Evolutionary conservation across 495 filamentous ascomycete genomes (phyloP).

Genomic region (Physcia stellaris): DNA sequence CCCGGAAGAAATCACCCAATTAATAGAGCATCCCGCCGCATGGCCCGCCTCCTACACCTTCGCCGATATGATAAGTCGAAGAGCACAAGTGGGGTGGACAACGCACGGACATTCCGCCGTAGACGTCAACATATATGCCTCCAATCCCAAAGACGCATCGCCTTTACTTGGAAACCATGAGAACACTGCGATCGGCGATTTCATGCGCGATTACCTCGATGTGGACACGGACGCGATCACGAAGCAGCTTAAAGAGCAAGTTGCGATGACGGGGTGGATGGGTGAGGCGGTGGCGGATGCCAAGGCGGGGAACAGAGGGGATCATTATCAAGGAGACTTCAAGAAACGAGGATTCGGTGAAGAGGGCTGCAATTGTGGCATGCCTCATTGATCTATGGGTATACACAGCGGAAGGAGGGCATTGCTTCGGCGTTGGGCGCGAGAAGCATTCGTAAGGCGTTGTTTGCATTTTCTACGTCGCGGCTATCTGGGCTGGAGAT

Average conservation of each 20-base stretch:
- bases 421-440: no score
- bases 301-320: constrained; percentile 25
- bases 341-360: no score
- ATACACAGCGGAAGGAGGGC: no score
- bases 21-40: constrained; percentile 41
- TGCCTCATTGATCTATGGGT: no score
- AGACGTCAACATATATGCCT: constrained; percentile 86
- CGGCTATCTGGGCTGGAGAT: no score
- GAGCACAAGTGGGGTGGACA: constrained; percentile 84
- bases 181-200: constrained; percentile 83
- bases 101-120: constrained; percentile 77
- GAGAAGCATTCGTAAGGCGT: no score
- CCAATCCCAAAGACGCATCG: constrained; percentile 30
- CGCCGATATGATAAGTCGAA: constrained; percentile 68
- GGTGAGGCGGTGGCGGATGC: constrained; percentile 26
- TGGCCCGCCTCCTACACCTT: constrained; percentile 44
- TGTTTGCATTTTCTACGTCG: no score
- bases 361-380: no score
- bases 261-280: constrained; percentile 26
- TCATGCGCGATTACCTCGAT: constrained; percentile 64
- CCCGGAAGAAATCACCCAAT: constrained; percentile 50
- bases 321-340: constrained; percentile 38
- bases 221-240: constrained; percentile 68
- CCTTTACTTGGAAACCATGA: constrained; percentile 72
- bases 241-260: constrained; percentile 50